Percentiles rank a stretch among this genome's conserved stretches.
These are phyloP conservation scores for Colletotrichum graminicola DNA, from an alignment of 2,329 filamentous ascomycete species.

Conservation along the genomic window DNA sequence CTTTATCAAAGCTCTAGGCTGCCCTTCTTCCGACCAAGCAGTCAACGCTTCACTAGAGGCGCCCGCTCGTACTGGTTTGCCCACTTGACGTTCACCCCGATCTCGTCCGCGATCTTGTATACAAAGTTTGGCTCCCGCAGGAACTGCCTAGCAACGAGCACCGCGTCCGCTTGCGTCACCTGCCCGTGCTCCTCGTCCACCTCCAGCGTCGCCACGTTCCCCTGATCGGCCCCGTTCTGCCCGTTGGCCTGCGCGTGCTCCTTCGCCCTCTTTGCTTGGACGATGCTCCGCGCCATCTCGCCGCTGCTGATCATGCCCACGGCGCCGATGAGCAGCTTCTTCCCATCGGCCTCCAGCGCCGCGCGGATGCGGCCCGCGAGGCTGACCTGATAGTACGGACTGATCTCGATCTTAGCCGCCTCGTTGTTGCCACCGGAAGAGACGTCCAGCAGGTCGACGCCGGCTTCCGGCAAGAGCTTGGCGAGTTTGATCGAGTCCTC, in stretches of 20 bases:
- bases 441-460: conserved; percentile 87
- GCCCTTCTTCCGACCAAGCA: conserved; percentile 17
- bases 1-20: conserved; percentile 6
- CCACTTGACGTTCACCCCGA: conserved; percentile 78
- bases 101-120: conserved; percentile 77
- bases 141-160: conserved; percentile 80
- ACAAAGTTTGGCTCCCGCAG: conserved; percentile 86
- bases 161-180: conserved; percentile 72
- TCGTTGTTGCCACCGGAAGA: conserved; percentile 79
- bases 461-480: conserved; percentile 75
- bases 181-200: conserved; percentile 55
- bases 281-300: conserved; percentile 72
- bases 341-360: conserved; percentile 64
- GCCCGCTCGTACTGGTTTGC: conserved; percentile 73
- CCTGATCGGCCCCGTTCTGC: conserved; percentile 9
- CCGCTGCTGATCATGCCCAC: conserved; percentile 81
- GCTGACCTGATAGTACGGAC: conserved; percentile 79
- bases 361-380: conserved; percentile 80
- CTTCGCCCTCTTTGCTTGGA: conserved; percentile 56
- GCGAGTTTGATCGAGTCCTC: conserved; percentile 77
- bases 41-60: conserved; percentile 46
- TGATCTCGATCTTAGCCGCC: conserved; percentile 69
- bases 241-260: conserved; percentile 57
- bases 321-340: conserved; percentile 73
- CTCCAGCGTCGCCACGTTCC: conserved; percentile 48